These are phyloP conservation scores for Xylariomycetidae sp. DNA, from an alignment of 2,329 filamentous ascomycete species.

Conservation along the genomic window DNA sequence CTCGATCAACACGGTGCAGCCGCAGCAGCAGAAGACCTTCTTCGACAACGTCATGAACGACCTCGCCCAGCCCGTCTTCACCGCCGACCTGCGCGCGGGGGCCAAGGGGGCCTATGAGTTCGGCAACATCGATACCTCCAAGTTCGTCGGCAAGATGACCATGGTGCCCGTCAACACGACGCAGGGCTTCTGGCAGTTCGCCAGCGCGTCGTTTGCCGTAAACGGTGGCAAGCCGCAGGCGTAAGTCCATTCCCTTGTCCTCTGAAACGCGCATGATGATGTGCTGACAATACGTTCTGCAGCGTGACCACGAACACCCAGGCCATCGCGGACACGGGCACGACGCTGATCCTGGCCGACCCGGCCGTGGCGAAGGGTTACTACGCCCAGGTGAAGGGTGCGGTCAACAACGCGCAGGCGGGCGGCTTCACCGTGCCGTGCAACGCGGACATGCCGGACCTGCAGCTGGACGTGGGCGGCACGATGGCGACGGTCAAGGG, in stretches of 20 bases:
- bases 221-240: slow-evolving; percentile 27
- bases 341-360: slow-evolving; percentile 57
- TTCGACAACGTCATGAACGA: slow-evolving; percentile 27
- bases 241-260: too few species aligned
- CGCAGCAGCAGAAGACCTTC: slow-evolving; percentile 26
- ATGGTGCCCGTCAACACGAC: slow-evolving; percentile 27
- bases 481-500: slow-evolving; percentile 51
- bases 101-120: slow-evolving; percentile 34
- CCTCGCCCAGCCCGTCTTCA: slow-evolving; percentile 28
- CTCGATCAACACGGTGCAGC: slow-evolving; percentile 26
- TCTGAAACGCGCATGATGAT: too few species aligned
- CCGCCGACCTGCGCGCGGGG: slow-evolving; percentile 26
- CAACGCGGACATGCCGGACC: slow-evolving; percentile 37
- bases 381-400: slow-evolving; percentile 40
- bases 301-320: slow-evolving; percentile 32
- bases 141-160: slow-evolving; percentile 28
- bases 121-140: slow-evolving; percentile 27
- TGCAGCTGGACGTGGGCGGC: slow-evolving; percentile 50
- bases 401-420: slow-evolving; percentile 30
- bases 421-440: slow-evolving; percentile 45
- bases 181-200: slow-evolving; percentile 33
- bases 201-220: slow-evolving; percentile 26
- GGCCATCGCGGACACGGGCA: slow-evolving; percentile 53
- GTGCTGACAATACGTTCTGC: not conserved
- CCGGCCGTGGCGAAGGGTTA: slow-evolving; percentile 42